Base-by-base conservation (phyloP, 2,329 filamentous ascomycete genomes). In the Fusarium virguliforme region DNA sequence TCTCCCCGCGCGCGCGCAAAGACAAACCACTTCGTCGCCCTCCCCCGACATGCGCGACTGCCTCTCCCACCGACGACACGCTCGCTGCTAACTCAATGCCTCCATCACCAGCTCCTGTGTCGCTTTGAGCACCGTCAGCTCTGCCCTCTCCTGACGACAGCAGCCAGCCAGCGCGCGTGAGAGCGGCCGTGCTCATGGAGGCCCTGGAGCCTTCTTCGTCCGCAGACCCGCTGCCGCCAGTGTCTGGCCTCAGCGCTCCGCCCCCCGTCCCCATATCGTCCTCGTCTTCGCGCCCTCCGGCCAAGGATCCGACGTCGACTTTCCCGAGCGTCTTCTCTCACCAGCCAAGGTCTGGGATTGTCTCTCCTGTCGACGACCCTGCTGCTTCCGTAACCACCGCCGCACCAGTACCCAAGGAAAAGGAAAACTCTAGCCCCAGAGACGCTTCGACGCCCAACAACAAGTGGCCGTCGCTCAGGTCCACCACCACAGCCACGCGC, bases 241-340 rank as follows among this genome's bases (percentile, higher is more conserved):
- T 70, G 56, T 60, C 75, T 75, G 75, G 72, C 65, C 75, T 76
- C 75, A 76, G 75, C 75, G 75, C 74, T 57, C 67, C 64, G 66
- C 64, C 73, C 60, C 67, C 69, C 48, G 70, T 67, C 54, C 66
- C 68, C 60, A 54, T 67, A 48, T 71, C 73, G 38, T 41, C 38
- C n/a, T 40, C 38, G 38, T 46, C 24, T 5, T 46, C 24, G 64
- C 63, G 61, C 56, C 50, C 70, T 62, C 64, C 64, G 57, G 64
- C 60, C 74, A 76, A 71, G 75, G 75, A 76, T 76, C 62, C 68
- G 60, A 64, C 65, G 62, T 70, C 67, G 64, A 73, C 62, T 48
- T 74, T 62, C 54, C 43, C 63, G 46, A 70, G 56, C 43, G 41
- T 46, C 41, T 26, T 28, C 24, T 13, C 41, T 35, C 51, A 34